Percentiles rank a stretch among this genome's conserved stretches.
phyloP scores from a whole-genome alignment of 768 basidiomycete species.

The Neoboletus brunneissimus region DNA sequence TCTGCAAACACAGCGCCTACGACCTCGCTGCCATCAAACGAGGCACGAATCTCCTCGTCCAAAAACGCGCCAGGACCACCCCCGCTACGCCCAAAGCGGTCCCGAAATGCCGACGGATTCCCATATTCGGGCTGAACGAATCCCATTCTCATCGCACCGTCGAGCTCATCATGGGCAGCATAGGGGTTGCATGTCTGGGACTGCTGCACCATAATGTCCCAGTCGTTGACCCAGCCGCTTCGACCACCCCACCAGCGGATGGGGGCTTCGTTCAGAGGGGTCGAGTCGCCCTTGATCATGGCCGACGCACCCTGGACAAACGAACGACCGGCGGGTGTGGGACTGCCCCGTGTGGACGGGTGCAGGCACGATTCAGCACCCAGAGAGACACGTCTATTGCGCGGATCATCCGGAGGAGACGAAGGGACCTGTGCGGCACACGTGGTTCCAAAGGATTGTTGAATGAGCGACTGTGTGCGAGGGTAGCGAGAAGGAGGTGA shows the following conservation, averaged over 20 bases:
- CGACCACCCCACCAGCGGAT: slow-evolving; percentile 21
- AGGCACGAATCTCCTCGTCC: slow-evolving; percentile 24
- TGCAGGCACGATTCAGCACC: slow-evolving; percentile 1
- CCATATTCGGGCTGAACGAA: neutral
- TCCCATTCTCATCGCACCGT: neutral
- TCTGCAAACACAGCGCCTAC: neutral
- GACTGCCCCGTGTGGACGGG: neutral
- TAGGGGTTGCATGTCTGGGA: neutral
- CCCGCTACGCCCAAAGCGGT: slow-evolving; percentile 1
- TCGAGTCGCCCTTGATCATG: slow-evolving; percentile 1
- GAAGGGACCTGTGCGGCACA: neutral
- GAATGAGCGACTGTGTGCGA: slow-evolving; percentile 18
- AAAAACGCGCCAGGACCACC: slow-evolving; percentile 9
- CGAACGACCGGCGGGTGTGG: neutral
- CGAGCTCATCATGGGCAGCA: neutral
- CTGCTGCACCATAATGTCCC: slow-evolving; percentile 8
- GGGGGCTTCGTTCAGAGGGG: slow-evolving; percentile 18
- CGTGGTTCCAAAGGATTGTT: slow-evolving; percentile 11
- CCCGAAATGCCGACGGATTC: neutral
- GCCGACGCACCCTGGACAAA: neutral
- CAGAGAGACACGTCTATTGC: slow-evolving; percentile 9
- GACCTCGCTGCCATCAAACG: slow-evolving; percentile 4
- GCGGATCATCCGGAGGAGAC: neutral
- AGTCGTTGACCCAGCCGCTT: slow-evolving; percentile 19
- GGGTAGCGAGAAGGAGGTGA: slow-evolving; percentile 6